These are phyloP conservation scores for Aspergillus terreus DNA, from an alignment of 2,329 filamentous ascomycete species.

Conservation along the genomic window DNA sequence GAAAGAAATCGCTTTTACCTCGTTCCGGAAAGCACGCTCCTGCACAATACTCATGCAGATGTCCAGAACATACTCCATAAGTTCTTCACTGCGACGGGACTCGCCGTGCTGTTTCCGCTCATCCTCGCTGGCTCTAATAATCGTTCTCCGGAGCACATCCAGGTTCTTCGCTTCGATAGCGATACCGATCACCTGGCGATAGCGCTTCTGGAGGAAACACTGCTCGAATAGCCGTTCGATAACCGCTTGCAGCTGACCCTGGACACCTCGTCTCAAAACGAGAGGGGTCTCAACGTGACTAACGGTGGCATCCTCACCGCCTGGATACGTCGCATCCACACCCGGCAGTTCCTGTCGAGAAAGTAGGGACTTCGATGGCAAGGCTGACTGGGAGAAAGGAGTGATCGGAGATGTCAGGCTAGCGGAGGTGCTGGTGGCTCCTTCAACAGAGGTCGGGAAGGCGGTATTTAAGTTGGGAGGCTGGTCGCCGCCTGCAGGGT, in stretches of 20 bases:
- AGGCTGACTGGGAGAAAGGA: conserved; percentile 87
- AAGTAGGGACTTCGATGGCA: conserved; percentile 92
- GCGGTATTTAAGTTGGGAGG: conserved; percentile 73
- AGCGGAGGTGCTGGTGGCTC: conserved; percentile 62
- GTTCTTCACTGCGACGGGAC: conserved; percentile 69
- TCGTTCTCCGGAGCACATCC: conserved; percentile 78
- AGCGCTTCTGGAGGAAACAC: conserved; percentile 80
- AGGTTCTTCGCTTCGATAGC: conserved; percentile 92
- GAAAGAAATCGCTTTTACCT: conserved; percentile 41
- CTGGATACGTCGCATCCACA: conserved; percentile 54
- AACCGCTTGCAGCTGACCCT: conserved; percentile 74
- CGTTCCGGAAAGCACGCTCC: conserved; percentile 77
- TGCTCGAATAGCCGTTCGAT: conserved; percentile 88
- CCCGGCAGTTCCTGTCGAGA: conserved; percentile 68
- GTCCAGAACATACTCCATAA: conserved; percentile 93
- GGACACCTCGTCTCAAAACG: conserved; percentile 68
- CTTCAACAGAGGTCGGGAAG: conserved; percentile 65
- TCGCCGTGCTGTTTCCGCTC: conserved; percentile 66
- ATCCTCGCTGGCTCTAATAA: conserved; percentile 83
- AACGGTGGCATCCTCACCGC: conserved; percentile 54
- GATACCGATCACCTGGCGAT: conserved; percentile 94
- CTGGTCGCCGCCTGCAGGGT: conserved; percentile 47
- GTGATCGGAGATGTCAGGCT: conserved; percentile 81
- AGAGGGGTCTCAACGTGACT: conserved; percentile 57
- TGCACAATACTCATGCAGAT: conserved; percentile 99